phyloP scores from a whole-genome alignment of 495 filamentous ascomycete species.

The Hypoxylon intermedium region DNA sequence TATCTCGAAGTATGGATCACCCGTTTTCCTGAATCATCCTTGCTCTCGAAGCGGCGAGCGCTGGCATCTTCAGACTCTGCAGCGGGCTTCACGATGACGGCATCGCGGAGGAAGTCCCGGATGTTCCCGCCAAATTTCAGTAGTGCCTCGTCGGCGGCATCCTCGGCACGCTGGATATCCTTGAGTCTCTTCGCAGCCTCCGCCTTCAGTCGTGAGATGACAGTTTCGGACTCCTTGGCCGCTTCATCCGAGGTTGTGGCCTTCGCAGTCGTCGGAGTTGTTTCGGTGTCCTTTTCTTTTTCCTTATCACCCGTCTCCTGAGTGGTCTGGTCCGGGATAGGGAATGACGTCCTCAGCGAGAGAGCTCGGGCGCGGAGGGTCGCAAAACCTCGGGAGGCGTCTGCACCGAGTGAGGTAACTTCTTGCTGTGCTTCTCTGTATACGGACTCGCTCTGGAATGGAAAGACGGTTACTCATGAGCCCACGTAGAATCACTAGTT shows the following conservation, averaged over 20 bases:
- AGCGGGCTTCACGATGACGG: conserved; percentile 80
- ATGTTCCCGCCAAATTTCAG: conserved; percentile 92
- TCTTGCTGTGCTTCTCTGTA: conserved; percentile 85
- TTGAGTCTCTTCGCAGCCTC: conserved; percentile 86
- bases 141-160: conserved; percentile 96
- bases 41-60: conserved; percentile 85
- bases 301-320: conserved; percentile 42
- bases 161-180: conserved; percentile 92
- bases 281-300: conserved; percentile 46
- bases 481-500: background rate
- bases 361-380: conserved; percentile 76
- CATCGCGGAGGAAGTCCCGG: conserved; percentile 87
- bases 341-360: conserved; percentile 62
- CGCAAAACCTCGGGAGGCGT: conserved; percentile 83
- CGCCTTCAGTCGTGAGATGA: conserved; percentile 80
- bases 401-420: conserved; percentile 75
- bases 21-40: conserved; percentile 84
- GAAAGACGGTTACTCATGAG: conserved; percentile 13
- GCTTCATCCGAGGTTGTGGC: conserved; percentile 58
- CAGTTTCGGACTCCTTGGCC: conserved; percentile 70
- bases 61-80: conserved; percentile 42
- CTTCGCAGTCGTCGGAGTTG: conserved; percentile 51
- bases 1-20: conserved; percentile 93
- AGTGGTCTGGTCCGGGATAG: conserved; percentile 14
- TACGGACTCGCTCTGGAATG: conserved; percentile 76